phyloP scores from a whole-genome alignment of 768 basidiomycete genomes.

The Mycena venus region DNA sequence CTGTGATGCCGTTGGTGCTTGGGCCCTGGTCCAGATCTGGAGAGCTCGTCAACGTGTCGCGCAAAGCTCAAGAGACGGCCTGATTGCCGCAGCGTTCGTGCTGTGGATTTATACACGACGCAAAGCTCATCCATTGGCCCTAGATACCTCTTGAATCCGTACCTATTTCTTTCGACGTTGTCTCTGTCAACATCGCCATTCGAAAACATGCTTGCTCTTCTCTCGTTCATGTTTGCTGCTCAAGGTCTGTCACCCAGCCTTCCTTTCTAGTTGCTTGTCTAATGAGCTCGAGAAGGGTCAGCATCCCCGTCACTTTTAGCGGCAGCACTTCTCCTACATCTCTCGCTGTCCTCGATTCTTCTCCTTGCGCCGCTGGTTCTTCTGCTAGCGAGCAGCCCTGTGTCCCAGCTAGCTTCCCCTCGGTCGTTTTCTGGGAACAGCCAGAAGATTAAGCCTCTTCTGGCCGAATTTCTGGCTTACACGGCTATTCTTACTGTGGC shows the following conservation, averaged over 20 bases:
- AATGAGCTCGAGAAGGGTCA: conserved; percentile 60
- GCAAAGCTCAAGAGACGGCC: conserved; percentile 64
- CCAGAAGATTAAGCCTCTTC: conserved; percentile 48
- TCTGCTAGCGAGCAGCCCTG: conserved; percentile 70
- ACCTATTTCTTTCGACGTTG: conserved; percentile 82
- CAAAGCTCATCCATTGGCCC: not conserved
- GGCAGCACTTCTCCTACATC: conserved; percentile 79
- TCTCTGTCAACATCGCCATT: conserved; percentile 87
- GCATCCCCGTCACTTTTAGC: conserved; percentile 69
- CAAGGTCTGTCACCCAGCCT: conserved; percentile 59
- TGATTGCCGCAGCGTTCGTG: conserved; percentile 79
- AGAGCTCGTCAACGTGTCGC: conserved; percentile 67
- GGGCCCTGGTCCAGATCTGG: conserved; percentile 79
- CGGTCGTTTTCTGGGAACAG: conserved; percentile 48
- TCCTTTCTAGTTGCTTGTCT: conserved; percentile 36
- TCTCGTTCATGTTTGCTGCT: conserved; percentile 78
- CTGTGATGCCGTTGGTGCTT: conserved; percentile 76
- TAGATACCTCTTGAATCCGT: conserved; percentile 94
- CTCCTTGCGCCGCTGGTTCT: conserved; percentile 77
- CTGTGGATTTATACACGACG: not conserved
- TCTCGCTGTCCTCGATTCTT: conserved; percentile 79
- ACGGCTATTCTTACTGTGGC: conserved; percentile 60
- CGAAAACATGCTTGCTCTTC: conserved; percentile 80
- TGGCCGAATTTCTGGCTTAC: conserved; percentile 67
- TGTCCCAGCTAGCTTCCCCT: conserved; percentile 79